These are phyloP conservation scores for Micractinium sp. DNA, from an alignment of 139 green algal genomes.

Conservation along the genomic window DNA sequence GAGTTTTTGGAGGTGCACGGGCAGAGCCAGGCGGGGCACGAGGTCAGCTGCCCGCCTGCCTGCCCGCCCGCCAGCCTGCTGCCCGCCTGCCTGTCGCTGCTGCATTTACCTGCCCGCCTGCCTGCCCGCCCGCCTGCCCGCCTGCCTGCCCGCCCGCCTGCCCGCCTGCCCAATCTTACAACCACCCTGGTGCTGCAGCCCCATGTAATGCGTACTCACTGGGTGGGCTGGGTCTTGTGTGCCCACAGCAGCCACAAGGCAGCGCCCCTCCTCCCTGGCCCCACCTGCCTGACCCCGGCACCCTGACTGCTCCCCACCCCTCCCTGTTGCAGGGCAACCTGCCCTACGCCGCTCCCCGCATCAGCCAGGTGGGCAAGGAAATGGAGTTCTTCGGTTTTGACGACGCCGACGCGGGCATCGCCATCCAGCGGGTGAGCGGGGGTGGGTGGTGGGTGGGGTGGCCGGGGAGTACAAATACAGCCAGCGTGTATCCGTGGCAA, in stretches of 20 bases:
- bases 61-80: background rate
- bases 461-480: too few relatives aligned
- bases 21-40: conserved; percentile 20
- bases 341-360: conserved; percentile 3
- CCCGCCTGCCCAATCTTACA: background rate
- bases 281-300: too few relatives aligned
- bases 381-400: conserved; percentile 41
- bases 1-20: conserved; percentile 74
- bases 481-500: too few relatives aligned
- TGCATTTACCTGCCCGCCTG: background rate
- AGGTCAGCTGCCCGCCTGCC: background rate
- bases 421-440: conserved; percentile 34
- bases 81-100: background rate
- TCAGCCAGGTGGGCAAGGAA: conserved; percentile 30
- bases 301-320: too few relatives aligned
- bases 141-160: background rate
- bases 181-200: background rate
- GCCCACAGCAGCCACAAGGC: too few relatives aligned
- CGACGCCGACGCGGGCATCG: conserved; percentile 42
- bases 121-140: background rate
- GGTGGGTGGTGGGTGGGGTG: too few relatives aligned
- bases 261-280: too few relatives aligned
- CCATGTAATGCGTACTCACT: too few relatives aligned
- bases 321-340: conserved; percentile 8
- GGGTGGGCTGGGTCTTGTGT: too few relatives aligned